phyloP scores from a whole-genome alignment of 805 yeast genomes.

The Saturnispora quitensis region DNA sequence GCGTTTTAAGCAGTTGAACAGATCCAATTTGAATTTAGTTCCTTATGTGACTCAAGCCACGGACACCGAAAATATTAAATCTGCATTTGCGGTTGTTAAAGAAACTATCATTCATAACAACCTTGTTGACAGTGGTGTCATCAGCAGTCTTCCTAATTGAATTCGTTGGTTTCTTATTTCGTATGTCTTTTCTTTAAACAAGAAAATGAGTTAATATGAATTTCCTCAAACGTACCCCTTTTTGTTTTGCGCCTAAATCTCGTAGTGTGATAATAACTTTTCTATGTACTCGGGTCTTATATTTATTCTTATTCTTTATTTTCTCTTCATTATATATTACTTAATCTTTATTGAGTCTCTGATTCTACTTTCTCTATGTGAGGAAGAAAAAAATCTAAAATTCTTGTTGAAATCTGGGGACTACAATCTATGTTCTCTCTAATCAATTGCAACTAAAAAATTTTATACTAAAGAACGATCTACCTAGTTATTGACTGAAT shows the following conservation, averaged over 20 bases:
- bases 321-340: background rate
- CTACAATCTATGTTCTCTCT: background rate
- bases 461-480: background rate
- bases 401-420: background rate
- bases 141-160: slow-evolving; percentile 14
- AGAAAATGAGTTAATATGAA: background rate
- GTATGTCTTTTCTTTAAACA: background rate
- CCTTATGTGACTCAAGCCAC: slow-evolving; percentile 95
- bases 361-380: background rate
- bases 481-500: background rate
- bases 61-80: slow-evolving; percentile 78
- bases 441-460: background rate
- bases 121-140: slow-evolving; percentile 46
- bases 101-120: slow-evolving; percentile 50
- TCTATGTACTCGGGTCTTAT: background rate
- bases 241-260: background rate
- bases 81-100: slow-evolving; percentile 59
- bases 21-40: slow-evolving; percentile 71
- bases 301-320: background rate
- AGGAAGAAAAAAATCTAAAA: background rate
- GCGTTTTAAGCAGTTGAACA: slow-evolving; percentile 79
- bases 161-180: background rate
- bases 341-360: background rate
- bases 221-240: too few relatives aligned
- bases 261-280: background rate